A percentile compares a stretch with the other conserved stretches of the same genome.
phyloP scores from a whole-genome alignment of 441 rosid species.

The Populus trichocarpa region DNA sequence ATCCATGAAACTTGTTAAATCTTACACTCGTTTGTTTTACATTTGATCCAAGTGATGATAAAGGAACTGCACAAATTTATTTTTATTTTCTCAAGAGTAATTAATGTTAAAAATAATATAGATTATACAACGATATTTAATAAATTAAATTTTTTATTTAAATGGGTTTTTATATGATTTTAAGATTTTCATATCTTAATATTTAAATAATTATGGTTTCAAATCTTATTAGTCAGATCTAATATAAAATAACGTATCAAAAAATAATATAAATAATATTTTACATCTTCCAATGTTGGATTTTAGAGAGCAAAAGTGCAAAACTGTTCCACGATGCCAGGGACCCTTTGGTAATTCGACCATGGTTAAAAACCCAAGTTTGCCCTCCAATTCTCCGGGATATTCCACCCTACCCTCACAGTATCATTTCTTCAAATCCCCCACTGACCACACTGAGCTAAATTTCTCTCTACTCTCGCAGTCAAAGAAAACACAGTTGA shows the following conservation, averaged over 20 bases:
- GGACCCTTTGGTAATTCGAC: neutral
- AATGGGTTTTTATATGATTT: too few relatives aligned
- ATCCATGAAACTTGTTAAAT: too few relatives aligned
- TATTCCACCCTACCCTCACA: slow-evolving; percentile 7
- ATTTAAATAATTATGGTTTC: neutral
- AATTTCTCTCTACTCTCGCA: neutral
- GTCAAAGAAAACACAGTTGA: neutral
- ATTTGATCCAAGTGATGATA: too few relatives aligned
- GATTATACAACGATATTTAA: too few relatives aligned
- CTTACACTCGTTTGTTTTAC: too few relatives aligned
- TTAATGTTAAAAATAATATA: too few relatives aligned
- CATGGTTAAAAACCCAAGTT: neutral
- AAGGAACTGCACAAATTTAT: too few relatives aligned
- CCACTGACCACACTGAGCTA: neutral
- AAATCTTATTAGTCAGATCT: neutral
- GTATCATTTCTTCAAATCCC: slow-evolving; percentile 2
- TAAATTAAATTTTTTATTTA: too few relatives aligned
- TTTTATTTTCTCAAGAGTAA: too few relatives aligned
- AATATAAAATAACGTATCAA: neutral
- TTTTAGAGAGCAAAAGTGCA: neutral
- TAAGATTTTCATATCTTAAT: neutral
- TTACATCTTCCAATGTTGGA: neutral
- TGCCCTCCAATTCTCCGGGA: neutral
- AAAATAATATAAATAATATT: too few relatives aligned
- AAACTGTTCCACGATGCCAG: neutral